Evolutionary conservation across 2,329 filamentous ascomycete genomes (phyloP), one percentile per base, ranked within the genome.

Genomic region (Aspergillus versicolor): DNA sequence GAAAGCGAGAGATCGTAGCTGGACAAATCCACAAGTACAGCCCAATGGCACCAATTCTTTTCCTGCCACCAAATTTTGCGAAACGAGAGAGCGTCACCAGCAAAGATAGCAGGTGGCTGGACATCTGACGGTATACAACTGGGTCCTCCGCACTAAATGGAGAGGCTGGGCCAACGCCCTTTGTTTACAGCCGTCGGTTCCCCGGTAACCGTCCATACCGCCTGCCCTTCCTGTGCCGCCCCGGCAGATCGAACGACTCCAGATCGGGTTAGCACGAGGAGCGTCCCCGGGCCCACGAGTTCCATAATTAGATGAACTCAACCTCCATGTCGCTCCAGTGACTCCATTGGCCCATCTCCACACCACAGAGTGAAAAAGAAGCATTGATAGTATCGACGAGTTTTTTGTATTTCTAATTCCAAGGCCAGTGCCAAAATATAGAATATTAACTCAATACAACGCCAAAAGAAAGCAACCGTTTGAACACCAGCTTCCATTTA

Each of bases 131-230:
- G 34, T 47, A 42, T 54, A 54, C 37, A 54, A 52, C 27, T 42
- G 38, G 48, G 42, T 30, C 34, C 40, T 45, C 42, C 42, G 37
- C 43, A 57, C 48, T 57, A 57, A 69, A 68, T 67, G 34, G 58
- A 68, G 73, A 73, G 74, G 74, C 73, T 77, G 74, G 74, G 72
- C 71, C 70, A 76, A 72, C 68, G 61, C 52, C 61, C 58, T 67
- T 73, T 77, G 74, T 77, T 77, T 76, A 77, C 74, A 41, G 24
- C 55, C 27, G 32, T 55, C 63, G 70, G 73, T 71, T 67, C 70
- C 51, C 61, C 55, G 71, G 73, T 64, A 75, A 76, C 74, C 58
- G 52, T 0, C 1, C 43, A 52, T 51, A 72, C 73, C 72, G 72
- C 73, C 66, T 66, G 56, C 70, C 30, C 1, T 40, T 52, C 44